Evolutionary conservation across 148 eudicot genomes (phyloP), one percentile per base, ranked within the genome.

Genomic region (Salicornia ramosissima): DNA sequence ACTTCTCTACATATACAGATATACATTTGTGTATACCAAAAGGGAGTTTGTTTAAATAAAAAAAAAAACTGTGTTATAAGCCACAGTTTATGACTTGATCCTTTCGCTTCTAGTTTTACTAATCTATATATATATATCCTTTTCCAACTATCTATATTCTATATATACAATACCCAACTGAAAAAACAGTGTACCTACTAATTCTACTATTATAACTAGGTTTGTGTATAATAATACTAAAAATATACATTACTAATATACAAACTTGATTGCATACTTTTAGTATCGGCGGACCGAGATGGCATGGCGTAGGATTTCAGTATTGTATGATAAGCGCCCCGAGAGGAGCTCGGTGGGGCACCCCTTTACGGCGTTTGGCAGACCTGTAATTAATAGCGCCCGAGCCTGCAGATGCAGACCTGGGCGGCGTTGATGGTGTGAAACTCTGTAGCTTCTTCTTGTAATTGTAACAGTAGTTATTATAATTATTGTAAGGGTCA

Each of bases 311-410:
- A n/a, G n/a, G 21, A 12, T 34, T 26, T 78, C 58, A 79, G 72
- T 71, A 79, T 60, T 79, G 68, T 30, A 79, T 54, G n/a, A 75
- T 21, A 56, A 79, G 82, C 2, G 76, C 76, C 6, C 82, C 82
- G 0, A 79, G 49, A 7, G 82, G 82, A 39, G 82, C 82, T 34
- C 82, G 52, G 52, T 79, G 82, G 40, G 82, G 82, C 21, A 79
- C 47, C 13, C 82, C 82, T 75, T 79, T 79, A 52, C 82, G 71
- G 25, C 82, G 56, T 31, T 79, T 79, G 42, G 79, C 78, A 7
- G 74, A 65, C 68, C 75, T 58, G 71, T 49, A 59, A 52, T 28
- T 74, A 12, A 31, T 72, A 13, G 52, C 71, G 8, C 30, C 67
- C 11, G 67, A 63, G 6, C 68, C 22, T 0, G 77, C 22, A n/a